Evolutionary conservation across 768 basidiomycete species (phyloP), one percentile per base, ranked within the genome.

Genomic region (Phlegmacium glaucopus): DNA sequence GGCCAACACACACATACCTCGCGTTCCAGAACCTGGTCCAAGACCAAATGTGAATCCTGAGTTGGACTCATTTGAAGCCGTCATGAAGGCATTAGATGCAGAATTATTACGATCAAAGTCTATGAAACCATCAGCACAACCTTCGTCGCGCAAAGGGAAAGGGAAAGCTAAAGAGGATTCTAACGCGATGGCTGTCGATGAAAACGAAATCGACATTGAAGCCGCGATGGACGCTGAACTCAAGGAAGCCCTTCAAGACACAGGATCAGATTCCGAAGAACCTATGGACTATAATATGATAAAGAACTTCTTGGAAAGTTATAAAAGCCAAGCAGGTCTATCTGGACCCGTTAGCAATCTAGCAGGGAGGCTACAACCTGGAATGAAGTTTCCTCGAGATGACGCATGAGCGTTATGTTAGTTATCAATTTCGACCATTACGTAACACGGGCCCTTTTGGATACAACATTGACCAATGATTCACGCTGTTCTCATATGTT

Each of bases 271-370:
- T 25, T 71, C 70, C 36, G 74, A 69, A 2, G 70, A 70, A 9
- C 71, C 74, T 30, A 74, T 80, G 60, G 92, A 99, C 63, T 96
- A 94, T 65, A 84, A 84, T 56, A 69, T 98, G 58, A 95, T 98
- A 72, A 95, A 92, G 69, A 95, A 96, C 65, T 94, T 99, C 65
- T 67, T 98, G 65, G 93, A 96, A 71, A 95, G 93, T 66, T 97
- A 91, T 74, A 92, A 90, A 62, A 85, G 85, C 52, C 96, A 99
- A 61, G 87, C 63, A 7, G 96, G 96, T 17, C 66, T 90, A 42
- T 82, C 90, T 18, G 96, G 96, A 1, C 96, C 94, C 17, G 94
- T 96, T 11, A 78, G 94, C 44, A 96, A 85, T 60, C 70, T 99
- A 38, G 89, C 85, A 35, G 91, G 96, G 34, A 74, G 93, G 54